Evolutionary conservation across 768 basidiomycete species (phyloP).

Genomic region (Suillus weaverae): DNA sequence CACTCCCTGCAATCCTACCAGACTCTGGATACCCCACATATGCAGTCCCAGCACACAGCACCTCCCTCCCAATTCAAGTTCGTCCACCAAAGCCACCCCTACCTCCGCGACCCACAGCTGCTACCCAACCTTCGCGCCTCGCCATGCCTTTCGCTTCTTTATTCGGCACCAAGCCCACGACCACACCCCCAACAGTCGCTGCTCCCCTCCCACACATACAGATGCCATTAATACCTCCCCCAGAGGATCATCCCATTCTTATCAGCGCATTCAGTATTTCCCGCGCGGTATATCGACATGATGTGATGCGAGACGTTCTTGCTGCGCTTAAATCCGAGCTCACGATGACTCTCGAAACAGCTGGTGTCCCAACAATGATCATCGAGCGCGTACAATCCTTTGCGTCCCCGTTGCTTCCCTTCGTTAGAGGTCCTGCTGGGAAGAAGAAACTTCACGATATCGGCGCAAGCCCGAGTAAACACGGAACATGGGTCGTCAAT

Average conservation of each 20-base stretch:
- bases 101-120: constrained; percentile 33
- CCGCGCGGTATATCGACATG: constrained; percentile 49
- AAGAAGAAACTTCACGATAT: constrained; percentile 35
- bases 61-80: constrained; percentile 33
- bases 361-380: constrained; percentile 54
- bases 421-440: constrained; percentile 40
- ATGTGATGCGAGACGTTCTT: constrained; percentile 55
- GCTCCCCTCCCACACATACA: constrained; percentile 28
- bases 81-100: constrained; percentile 51
- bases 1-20: constrained; percentile 45
- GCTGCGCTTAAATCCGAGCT: constrained; percentile 56
- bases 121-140: constrained; percentile 46
- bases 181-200: constrained; percentile 28
- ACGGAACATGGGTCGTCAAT: constrained; percentile 41
- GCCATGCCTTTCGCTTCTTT: constrained; percentile 78
- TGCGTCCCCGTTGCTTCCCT: constrained; percentile 55
- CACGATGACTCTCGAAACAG: constrained; percentile 39
- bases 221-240: constrained; percentile 26
- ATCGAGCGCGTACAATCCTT: constrained; percentile 59
- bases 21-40: constrained; percentile 50
- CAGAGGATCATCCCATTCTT: constrained; percentile 37
- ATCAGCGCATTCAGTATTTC: constrained; percentile 63
- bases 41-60: constrained; percentile 41
- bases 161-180: constrained; percentile 51
- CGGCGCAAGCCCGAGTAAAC: constrained; percentile 20